phyloP scores from a whole-genome alignment of 305 asterid species.

The Fraxinus dipetala region DNA sequence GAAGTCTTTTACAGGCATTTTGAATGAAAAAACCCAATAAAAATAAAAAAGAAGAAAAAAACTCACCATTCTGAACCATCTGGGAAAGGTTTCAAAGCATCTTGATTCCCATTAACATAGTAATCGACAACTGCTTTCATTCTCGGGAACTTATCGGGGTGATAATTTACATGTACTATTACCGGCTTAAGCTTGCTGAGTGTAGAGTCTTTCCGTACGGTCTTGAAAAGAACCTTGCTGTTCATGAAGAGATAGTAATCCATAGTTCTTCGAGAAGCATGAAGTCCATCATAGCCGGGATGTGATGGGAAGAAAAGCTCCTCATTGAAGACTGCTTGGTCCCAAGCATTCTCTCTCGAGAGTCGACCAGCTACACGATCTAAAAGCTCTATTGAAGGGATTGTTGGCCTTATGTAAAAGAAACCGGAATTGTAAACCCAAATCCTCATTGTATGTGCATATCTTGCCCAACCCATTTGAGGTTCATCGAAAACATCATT shows the following conservation, averaged over 20 bases:
- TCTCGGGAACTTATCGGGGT: constrained; percentile 49
- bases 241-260: constrained; percentile 54
- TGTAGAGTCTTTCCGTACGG: constrained; percentile 32
- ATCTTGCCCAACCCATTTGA: constrained; percentile 13
- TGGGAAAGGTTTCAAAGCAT: constrained; percentile 45
- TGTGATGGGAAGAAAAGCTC: constrained; percentile 58
- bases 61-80: constrained; percentile 42
- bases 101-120: constrained; percentile 46
- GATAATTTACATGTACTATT: constrained; percentile 49
- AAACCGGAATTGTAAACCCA: background rate
- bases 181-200: constrained; percentile 51
- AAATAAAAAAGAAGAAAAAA: background rate
- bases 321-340: constrained; percentile 54
- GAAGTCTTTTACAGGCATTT: background rate
- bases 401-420: constrained; percentile 30
- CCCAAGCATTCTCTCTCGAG: constrained; percentile 46
- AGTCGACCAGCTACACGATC: constrained; percentile 48
- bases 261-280: constrained; percentile 58
- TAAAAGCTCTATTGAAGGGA: constrained; percentile 58
- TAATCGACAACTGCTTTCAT: constrained; percentile 61
- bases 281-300: constrained; percentile 60
- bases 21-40: background rate
- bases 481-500: constrained; percentile 12
- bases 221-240: constrained; percentile 56
- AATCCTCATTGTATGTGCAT: constrained; percentile 8